phyloP scores from a whole-genome alignment of 306 rosid species.

The Ormosia emarginata region DNA sequence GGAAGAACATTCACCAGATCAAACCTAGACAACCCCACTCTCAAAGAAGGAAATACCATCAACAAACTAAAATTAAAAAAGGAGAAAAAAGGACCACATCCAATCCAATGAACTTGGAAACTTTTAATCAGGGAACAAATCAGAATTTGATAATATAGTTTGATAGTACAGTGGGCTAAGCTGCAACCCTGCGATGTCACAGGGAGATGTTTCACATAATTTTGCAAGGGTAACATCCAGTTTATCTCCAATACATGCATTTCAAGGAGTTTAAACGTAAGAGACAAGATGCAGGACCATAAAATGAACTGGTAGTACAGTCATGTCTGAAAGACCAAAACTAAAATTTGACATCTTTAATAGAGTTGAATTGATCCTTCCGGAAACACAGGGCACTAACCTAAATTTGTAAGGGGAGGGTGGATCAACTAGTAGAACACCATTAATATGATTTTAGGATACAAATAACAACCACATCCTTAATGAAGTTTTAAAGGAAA shows the following conservation, averaged over 20 bases:
- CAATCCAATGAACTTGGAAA: too few relatives aligned
- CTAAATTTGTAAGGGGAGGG: not conserved
- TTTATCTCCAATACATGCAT: not conserved
- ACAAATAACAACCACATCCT: too few relatives aligned
- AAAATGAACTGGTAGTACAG: not conserved
- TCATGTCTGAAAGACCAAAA: not conserved
- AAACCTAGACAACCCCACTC: too few relatives aligned
- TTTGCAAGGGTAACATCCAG: constrained; percentile 43
- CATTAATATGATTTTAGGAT: not conserved
- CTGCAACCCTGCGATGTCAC: constrained; percentile 21
- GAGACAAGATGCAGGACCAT: not conserved
- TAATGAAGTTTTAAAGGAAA: not conserved
- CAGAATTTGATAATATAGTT: too few relatives aligned
- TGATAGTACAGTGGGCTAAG: too few relatives aligned
- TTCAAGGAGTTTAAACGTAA: not conserved
- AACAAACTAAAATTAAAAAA: too few relatives aligned
- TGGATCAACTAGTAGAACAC: not conserved
- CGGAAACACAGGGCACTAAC: not conserved
- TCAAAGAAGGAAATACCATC: too few relatives aligned
- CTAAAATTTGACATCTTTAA: not conserved
- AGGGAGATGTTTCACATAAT: constrained; percentile 21
- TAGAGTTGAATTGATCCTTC: not conserved
- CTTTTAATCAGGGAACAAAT: too few relatives aligned
- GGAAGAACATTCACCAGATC: too few relatives aligned
- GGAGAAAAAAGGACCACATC: too few relatives aligned